These are phyloP conservation scores for Thielaviopsis euricoi DNA, from an alignment of 2,329 filamentous ascomycete species.

Conservation along the genomic window DNA sequence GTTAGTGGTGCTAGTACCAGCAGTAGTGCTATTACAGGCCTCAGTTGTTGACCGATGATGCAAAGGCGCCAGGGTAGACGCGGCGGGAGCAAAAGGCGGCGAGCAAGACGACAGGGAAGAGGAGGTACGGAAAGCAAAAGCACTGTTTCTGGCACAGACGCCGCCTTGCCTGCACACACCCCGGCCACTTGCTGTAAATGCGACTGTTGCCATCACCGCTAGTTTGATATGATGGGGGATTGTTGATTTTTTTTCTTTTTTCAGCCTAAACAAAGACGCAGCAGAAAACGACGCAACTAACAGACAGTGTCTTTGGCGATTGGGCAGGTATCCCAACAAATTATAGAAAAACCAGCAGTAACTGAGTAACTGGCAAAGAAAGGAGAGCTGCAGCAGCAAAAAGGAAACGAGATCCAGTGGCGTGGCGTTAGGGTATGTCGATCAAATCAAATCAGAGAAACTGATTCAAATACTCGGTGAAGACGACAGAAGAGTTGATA, in stretches of 20 bases:
- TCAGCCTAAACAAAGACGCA: background rate
- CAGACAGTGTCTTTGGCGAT: background rate
- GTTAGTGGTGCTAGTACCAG: background rate
- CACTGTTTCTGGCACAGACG: constrained; percentile 6
- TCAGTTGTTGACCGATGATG: background rate
- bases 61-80: background rate
- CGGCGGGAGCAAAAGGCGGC: background rate
- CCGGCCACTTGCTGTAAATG: constrained; percentile 5
- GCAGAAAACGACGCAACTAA: background rate
- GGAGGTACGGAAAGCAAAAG: background rate
- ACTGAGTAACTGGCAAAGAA: too few relatives aligned
- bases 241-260: background rate
- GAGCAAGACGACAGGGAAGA: background rate
- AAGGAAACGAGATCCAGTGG: background rate
- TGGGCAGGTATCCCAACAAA: background rate
- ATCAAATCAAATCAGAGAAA: background rate
- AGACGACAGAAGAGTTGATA: background rate
- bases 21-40: too few relatives aligned
- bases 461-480: background rate
- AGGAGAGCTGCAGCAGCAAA: background rate
- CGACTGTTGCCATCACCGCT: constrained; percentile 11
- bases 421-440: background rate
- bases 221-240: constrained; percentile 7
- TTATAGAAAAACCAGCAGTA: background rate
- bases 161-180: constrained; percentile 10